phyloP scores from a whole-genome alignment of 192 early-diverging fungal genomes.

The Podila horticola region DNA sequence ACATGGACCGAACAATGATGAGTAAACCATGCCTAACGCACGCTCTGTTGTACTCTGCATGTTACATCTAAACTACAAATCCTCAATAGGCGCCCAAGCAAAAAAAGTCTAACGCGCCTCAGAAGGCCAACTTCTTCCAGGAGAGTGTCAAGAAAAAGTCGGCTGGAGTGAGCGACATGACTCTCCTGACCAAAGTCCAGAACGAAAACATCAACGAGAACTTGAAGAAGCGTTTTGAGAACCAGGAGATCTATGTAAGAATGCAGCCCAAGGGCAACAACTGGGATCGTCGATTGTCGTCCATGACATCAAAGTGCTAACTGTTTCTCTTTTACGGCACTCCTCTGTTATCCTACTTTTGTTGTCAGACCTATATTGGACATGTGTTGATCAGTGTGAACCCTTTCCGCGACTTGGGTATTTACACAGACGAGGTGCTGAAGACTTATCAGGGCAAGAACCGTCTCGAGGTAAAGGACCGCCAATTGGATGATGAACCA shows the following conservation, averaged over 20 bases:
- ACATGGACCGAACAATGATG: no score
- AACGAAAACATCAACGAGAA: constrained; percentile 97
- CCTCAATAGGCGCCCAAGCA: constrained; percentile 39
- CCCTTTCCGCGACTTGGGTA: constrained; percentile 95
- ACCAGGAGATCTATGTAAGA: constrained; percentile 90
- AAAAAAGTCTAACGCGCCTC: constrained; percentile 41
- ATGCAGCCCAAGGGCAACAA: background rate
- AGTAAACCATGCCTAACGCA: no score
- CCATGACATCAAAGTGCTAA: background rate
- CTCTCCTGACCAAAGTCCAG: constrained; percentile 91
- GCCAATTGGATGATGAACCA: background rate
- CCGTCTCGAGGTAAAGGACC: constrained; percentile 70
- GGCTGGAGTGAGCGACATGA: constrained; percentile 89
- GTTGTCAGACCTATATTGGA: constrained; percentile 91
- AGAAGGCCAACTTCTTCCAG: constrained; percentile 58
- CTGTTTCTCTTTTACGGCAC: background rate
- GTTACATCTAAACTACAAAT: background rate
- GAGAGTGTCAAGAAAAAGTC: constrained; percentile 82
- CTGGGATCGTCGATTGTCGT: constrained; percentile 5
- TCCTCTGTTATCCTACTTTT: background rate
- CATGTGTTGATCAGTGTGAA: constrained; percentile 91
- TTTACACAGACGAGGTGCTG: constrained; percentile 93
- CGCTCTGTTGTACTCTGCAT: no score
- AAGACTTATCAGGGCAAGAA: constrained; percentile 89
- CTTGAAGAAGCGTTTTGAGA: constrained; percentile 87